Base-by-base conservation (phyloP, 305 asterid species). In the Fraxinus floribunda region DNA sequence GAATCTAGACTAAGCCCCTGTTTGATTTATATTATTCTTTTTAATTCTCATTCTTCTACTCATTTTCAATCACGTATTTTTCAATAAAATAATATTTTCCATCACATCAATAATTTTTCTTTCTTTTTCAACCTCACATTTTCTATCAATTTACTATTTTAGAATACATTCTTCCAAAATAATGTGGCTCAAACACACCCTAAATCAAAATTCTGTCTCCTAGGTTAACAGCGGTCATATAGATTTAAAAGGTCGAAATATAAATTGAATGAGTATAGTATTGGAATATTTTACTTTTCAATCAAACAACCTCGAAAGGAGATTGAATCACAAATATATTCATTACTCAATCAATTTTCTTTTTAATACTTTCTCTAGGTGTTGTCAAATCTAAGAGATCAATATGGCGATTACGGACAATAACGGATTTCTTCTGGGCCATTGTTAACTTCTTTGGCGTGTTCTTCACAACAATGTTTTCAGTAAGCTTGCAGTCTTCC, bases 391-490 rank as follows among this genome's bases (percentile, higher is more conserved):
- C 94, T 36, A 91, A 94, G 90, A 89, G 95, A 81, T 85, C 98
- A 70, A 70, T 96, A 77, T 96, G 99, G 99, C 91, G 98, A 76
- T 83, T 96, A 83, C 90, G 81, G 84, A 94, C 98, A n/a, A 64
- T 94, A 78, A 90, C 89, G 22, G 98, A 93, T 91, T 90, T 94
- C 89, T 94, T 94, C 89, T 86, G 94, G 97, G 86, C 94, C 77
- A 89, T 96, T 76, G 72, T 96, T 74, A 92, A 87, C 90, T 78
- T 93, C 87, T 88, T 96, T 77, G 85, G 90, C 11, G 89, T 91
- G 78, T 95, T 95, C 75, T 90, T 94, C 78, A 84, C 88, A 0
- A 93, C 97, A 36, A 89, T 92, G 97, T 91, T 95, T 85, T 95
- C 97, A 95, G 98, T 94, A 94, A 86, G 52, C 36, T 41, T 79